Percentiles rank a stretch among this genome's conserved stretches.
These are phyloP conservation scores for Metschnikowia reukaufii DNA, from an alignment of 805 yeast species.

Conservation along the genomic window DNA sequence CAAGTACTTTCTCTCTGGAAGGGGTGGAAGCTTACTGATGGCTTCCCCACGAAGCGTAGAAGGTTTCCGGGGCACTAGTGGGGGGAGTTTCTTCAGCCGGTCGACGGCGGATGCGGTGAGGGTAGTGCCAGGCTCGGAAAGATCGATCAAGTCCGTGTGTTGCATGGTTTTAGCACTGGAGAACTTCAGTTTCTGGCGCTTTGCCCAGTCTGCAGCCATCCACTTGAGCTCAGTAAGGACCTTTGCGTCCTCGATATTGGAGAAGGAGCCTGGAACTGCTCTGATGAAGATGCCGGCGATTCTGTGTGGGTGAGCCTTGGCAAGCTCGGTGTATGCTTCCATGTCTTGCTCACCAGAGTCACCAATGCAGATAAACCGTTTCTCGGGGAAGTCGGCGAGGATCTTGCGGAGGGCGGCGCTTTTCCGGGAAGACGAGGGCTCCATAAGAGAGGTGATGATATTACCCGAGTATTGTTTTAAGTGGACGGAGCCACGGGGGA, in stretches of 20 bases:
- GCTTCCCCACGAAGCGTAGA: constrained; percentile 34
- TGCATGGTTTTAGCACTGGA: no score
- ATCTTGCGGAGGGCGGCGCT: constrained; percentile 61
- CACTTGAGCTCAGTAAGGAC: constrained; percentile 32
- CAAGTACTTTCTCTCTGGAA: constrained; percentile 27
- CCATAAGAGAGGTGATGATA: constrained; percentile 75
- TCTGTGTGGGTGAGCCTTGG: constrained; percentile 59
- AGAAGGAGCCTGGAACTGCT: constrained; percentile 67
- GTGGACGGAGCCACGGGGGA: constrained; percentile 83
- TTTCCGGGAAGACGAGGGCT: constrained; percentile 84
- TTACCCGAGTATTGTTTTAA: constrained; percentile 86
- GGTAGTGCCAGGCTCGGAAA: constrained; percentile 28
- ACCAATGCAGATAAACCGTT: constrained; percentile 82
- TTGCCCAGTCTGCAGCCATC: constrained; percentile 21
- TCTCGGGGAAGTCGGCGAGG: constrained; percentile 68
- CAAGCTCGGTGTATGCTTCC: constrained; percentile 81
- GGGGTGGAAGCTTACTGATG: constrained; percentile 31
- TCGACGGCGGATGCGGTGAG: constrained; percentile 9
- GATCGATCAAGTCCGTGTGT: constrained; percentile 40
- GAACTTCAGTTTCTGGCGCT: constrained; percentile 11
- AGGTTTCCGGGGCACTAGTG: constrained; percentile 53
- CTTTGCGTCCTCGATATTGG: constrained; percentile 47
- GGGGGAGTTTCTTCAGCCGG: constrained; percentile 28
- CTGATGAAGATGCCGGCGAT: constrained; percentile 77
- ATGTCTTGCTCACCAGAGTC: constrained; percentile 95